phyloP scores from a whole-genome alignment of 2,329 filamentous ascomycete genomes.

The Graphilbum ipis-grandicollis region DNA sequence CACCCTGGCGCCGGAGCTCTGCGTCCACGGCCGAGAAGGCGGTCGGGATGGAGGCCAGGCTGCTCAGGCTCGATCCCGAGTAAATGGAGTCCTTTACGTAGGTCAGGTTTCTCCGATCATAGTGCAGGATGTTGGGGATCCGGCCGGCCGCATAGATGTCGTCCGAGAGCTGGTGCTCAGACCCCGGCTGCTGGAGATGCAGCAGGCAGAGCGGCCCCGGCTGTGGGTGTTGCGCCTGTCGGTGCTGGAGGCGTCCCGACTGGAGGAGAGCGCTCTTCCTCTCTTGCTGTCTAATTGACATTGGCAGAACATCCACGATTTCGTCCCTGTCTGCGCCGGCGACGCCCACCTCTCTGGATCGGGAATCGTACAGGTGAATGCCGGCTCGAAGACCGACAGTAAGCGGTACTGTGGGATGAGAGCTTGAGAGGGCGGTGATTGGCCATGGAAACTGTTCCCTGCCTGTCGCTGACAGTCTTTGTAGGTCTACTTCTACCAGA shows the following conservation, averaged over 20 bases:
- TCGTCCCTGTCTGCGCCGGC: background rate
- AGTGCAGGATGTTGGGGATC: conserved; percentile 77
- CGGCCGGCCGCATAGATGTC: conserved; percentile 81
- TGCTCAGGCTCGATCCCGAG: conserved; percentile 65
- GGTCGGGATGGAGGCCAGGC: conserved; percentile 51
- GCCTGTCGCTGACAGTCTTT: conserved; percentile 51
- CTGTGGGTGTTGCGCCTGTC: conserved; percentile 58
- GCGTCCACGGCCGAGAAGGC: conserved; percentile 46
- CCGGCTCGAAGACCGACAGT: conserved; percentile 72
- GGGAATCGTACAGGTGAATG: conserved; percentile 61
- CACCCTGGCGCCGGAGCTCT: conserved; percentile 36
- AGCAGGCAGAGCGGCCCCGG: conserved; percentile 71
- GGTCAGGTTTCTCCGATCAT: conserved; percentile 75
- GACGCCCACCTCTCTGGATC: background rate
- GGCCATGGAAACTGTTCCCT: conserved; percentile 61
- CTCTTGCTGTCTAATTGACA: no score
- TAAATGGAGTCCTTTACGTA: conserved; percentile 61
- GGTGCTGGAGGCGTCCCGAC: conserved; percentile 30
- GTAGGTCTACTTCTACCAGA: conserved; percentile 68
- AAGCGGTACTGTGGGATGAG: conserved; percentile 48
- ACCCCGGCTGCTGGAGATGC: conserved; percentile 46
- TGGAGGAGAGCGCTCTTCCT: no score
- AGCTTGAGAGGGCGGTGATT: conserved; percentile 66
- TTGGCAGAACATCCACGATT: background rate
- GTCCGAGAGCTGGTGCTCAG: conserved; percentile 37